phyloP scores from a whole-genome alignment of 306 rosid species.

The Leucaena leucocephala region DNA sequence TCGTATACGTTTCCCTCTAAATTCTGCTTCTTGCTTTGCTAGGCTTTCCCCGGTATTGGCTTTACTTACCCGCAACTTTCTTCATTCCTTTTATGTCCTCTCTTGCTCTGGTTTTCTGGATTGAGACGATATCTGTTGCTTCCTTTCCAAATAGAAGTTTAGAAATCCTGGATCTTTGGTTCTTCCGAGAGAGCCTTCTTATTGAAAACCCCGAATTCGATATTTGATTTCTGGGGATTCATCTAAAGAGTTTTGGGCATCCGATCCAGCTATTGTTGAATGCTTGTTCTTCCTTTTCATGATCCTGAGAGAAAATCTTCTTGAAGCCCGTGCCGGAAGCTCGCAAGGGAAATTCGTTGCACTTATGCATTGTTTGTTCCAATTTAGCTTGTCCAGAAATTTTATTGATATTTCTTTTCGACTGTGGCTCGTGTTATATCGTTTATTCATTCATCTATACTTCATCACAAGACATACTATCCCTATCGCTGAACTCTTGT shows the following conservation, averaged over 20 bases:
- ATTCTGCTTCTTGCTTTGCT: background rate
- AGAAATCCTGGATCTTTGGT: background rate
- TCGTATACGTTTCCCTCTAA: background rate
- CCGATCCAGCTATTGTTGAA: slow-evolving; percentile 17
- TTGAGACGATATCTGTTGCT: background rate
- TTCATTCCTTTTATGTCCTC: background rate
- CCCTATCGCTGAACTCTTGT: slow-evolving; percentile 7
- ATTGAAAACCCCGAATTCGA: background rate
- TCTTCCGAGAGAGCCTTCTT: background rate
- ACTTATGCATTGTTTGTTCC: background rate
- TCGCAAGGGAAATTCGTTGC: slow-evolving; percentile 10
- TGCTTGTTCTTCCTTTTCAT: background rate
- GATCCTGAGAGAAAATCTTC: background rate
- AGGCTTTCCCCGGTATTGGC: background rate
- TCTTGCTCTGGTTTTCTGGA: background rate
- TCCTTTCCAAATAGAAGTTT: background rate
- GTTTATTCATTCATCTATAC: background rate
- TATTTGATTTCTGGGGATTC: slow-evolving; percentile 28
- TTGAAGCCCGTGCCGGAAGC: background rate
- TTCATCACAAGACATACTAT: background rate
- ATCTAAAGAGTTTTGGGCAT: slow-evolving; percentile 22
- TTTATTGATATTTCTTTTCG: background rate
- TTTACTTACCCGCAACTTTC: background rate
- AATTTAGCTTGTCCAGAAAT: slow-evolving; percentile 11
- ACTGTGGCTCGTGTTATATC: background rate